Conservation (phyloP, 2,329 filamentous ascomycete species). For the Davidsoniella eucalypti region DNA sequence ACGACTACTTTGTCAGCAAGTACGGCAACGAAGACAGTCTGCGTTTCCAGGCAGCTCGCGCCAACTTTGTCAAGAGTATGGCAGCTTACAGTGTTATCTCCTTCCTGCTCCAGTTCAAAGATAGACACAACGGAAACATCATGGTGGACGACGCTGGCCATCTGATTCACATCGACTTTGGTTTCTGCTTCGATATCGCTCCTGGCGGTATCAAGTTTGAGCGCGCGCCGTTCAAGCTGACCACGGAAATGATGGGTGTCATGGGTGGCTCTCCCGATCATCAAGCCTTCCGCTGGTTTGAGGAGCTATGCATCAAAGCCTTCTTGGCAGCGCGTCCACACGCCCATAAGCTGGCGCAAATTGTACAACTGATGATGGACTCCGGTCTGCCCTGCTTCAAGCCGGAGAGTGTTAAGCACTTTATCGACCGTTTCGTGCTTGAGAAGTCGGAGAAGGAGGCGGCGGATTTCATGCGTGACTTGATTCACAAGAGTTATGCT, state of each 20-base stretch:
- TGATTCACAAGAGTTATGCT: conserved; percentile 78
- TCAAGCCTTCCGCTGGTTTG: conserved; percentile 88
- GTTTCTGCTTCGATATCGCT: conserved; percentile 98
- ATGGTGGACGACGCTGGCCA: conserved; percentile 97
- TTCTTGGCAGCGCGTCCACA: conserved; percentile 81
- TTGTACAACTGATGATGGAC: conserved; percentile 90
- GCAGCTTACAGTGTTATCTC: conserved; percentile 95
- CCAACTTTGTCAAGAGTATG: conserved; percentile 98
- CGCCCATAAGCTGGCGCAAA: conserved; percentile 73
- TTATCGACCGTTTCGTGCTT: conserved; percentile 80
- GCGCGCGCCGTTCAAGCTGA: conserved; percentile 95
- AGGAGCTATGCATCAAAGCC: conserved; percentile 88
- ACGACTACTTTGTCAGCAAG: conserved; percentile 95
- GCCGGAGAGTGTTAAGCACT: conserved; percentile 82
- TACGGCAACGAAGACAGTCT: conserved; percentile 95
- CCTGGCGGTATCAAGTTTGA: conserved; percentile 96
- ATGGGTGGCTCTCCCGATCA: conserved; percentile 80
- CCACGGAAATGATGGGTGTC: conserved; percentile 93
- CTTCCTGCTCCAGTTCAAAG: conserved; percentile 95
- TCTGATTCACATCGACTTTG: conserved; percentile 97
- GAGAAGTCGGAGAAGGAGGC: conserved; percentile 87
- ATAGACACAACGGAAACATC: conserved; percentile 98
- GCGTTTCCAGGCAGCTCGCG: conserved; percentile 83
- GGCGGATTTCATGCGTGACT: conserved; percentile 78
- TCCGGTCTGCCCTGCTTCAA: conserved; percentile 96